phyloP scores from a whole-genome alignment of 139 green algal genomes.

The Ettlia oleoabundans region DNA sequence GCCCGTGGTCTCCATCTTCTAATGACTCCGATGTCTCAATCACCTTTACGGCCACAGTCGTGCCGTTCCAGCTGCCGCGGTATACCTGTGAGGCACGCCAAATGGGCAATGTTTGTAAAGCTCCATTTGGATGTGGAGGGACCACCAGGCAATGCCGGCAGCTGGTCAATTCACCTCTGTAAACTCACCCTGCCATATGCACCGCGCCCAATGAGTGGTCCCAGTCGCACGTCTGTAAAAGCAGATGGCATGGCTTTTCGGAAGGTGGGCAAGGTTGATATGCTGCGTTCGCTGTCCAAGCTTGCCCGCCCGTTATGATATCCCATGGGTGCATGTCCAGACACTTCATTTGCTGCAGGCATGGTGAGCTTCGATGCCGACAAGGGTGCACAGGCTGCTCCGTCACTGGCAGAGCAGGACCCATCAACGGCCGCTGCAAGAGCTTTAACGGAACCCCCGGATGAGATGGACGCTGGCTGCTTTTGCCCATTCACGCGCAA shows the following conservation, averaged over 20 bases:
- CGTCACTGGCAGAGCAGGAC: background rate
- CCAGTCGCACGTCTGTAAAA: slow-evolving; percentile 69
- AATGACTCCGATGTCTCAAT: slow-evolving; percentile 55
- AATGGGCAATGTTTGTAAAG: too few species aligned
- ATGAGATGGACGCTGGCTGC: background rate
- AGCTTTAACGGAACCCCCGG: background rate
- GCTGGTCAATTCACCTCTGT: background rate
- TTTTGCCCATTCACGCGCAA: background rate
- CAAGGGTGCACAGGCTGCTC: too few species aligned
- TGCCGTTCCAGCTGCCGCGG: slow-evolving; percentile 71
- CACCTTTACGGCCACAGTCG: slow-evolving; percentile 82
- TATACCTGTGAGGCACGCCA: slow-evolving; percentile 43
- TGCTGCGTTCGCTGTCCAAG: slow-evolving; percentile 15
- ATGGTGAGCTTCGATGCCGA: too few species aligned
- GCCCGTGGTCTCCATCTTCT: background rate
- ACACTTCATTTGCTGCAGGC: background rate
- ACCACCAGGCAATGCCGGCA: too few species aligned
- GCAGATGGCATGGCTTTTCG: slow-evolving; percentile 32
- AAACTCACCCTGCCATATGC: slow-evolving; percentile 63
- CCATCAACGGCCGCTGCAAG: background rate
- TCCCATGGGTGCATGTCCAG: background rate
- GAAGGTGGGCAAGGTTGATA: background rate
- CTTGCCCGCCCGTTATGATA: slow-evolving; percentile 19
- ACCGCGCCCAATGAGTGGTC: slow-evolving; percentile 70
- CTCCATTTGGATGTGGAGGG: too few species aligned